Conservation (phyloP, 345 rosid genomes). For the Brassica cretica region DNA sequence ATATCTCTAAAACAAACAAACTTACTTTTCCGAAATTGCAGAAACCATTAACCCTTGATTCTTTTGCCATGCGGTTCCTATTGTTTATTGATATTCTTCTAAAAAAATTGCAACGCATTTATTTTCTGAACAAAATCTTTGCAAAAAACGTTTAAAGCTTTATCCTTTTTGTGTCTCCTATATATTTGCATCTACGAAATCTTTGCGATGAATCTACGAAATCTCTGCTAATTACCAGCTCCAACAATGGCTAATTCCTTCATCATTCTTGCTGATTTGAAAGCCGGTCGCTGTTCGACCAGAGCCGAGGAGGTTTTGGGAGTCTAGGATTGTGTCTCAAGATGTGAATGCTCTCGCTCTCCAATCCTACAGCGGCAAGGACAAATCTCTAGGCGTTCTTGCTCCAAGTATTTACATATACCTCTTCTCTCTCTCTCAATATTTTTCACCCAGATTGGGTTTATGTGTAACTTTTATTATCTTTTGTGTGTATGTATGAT, state of each 20-base stretch:
- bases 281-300: neutral
- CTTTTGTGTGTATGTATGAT: neutral
- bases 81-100: slow-evolving; percentile 29
- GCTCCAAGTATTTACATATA: neutral
- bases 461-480: neutral
- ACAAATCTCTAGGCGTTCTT: neutral
- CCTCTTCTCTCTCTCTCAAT: neutral
- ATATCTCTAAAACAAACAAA: neutral
- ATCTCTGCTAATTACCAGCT: neutral
- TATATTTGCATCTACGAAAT: too few relatives aligned
- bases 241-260: neutral
- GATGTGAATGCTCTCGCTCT: neutral
- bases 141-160: slow-evolving; percentile 39
- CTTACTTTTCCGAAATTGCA: neutral
- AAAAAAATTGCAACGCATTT: slow-evolving; percentile 18
- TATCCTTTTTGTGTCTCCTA: slow-evolving; percentile 36
- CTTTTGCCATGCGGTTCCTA: slow-evolving; percentile 24
- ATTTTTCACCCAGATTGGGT: neutral
- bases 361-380: neutral
- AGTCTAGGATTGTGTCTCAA: slow-evolving; percentile 32
- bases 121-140: slow-evolving; percentile 45
- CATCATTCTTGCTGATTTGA: neutral
- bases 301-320: slow-evolving; percentile 43
- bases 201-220: neutral
- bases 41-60: neutral